Evolutionary conservation across 1,139 yeast species (phyloP).

Genomic region (Zygosaccharomyces sapae): DNA sequence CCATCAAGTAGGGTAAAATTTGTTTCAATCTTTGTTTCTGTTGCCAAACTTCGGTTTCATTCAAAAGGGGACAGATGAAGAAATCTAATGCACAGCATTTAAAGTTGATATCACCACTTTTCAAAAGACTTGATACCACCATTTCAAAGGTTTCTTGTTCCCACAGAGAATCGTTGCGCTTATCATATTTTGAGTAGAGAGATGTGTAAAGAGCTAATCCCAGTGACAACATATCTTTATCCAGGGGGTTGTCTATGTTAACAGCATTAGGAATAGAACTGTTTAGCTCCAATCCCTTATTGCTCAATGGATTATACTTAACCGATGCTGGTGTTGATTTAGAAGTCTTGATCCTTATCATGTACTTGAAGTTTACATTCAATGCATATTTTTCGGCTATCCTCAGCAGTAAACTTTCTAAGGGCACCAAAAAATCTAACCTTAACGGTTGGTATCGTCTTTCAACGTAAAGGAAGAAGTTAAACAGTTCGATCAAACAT

Average conservation of each 20-base stretch:
- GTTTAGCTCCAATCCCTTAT: constrained; percentile 18
- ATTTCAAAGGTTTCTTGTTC: constrained; percentile 19
- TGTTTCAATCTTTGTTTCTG: constrained; percentile 19
- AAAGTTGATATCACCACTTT: constrained; percentile 21
- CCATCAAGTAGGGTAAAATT: constrained; percentile 28
- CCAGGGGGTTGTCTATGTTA: constrained; percentile 21
- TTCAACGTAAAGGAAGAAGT: constrained; percentile 11
- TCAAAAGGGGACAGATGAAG: constrained; percentile 22
- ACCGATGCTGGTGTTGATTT: constrained; percentile 8
- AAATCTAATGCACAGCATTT: constrained; percentile 27
- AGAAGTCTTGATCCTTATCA: constrained; percentile 14
- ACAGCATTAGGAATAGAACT: constrained; percentile 26
- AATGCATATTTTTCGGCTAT: constrained; percentile 20
- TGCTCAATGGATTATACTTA: constrained; percentile 20
- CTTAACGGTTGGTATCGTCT: constrained; percentile 1
- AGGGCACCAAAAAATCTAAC: constrained; percentile 8
- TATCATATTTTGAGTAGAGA: background rate
- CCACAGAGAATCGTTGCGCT: constrained; percentile 14
- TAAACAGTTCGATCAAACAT: constrained; percentile 17
- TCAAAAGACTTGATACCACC: constrained; percentile 26
- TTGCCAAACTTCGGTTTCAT: constrained; percentile 15
- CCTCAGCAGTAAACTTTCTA: constrained; percentile 16
- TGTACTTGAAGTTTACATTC: constrained; percentile 26
- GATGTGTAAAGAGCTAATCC: constrained; percentile 21
- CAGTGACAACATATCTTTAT: constrained; percentile 20